Evolutionary conservation across 352 stramenopile genomes (phyloP).

Genomic region (Phytophthora agathidicida): DNA sequence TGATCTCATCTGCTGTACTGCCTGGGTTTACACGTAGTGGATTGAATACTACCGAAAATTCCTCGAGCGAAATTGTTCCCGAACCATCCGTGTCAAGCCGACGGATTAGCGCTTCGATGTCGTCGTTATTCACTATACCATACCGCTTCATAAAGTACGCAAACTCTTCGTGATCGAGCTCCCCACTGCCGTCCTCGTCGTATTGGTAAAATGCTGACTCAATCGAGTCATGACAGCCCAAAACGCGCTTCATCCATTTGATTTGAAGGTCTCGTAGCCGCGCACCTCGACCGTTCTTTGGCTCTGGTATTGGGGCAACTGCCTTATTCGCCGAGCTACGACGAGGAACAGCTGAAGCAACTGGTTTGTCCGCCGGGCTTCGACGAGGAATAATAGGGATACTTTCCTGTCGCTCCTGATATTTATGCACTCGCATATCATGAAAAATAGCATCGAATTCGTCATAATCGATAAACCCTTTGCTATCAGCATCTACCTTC

Average conservation of each 20-base stretch:
- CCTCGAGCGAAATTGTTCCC: slow-evolving; percentile 57
- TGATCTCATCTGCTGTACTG: slow-evolving; percentile 16
- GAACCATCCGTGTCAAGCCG: slow-evolving; percentile 57
- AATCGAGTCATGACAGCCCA: slow-evolving; percentile 65
- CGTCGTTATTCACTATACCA: slow-evolving; percentile 56
- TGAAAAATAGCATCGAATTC: slow-evolving; percentile 74
- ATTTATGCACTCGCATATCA: slow-evolving; percentile 28
- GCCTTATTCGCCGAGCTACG: slow-evolving; percentile 9
- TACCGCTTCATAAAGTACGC: slow-evolving; percentile 73
- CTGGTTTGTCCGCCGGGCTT: slow-evolving; percentile 8
- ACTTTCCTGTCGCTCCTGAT: neutral
- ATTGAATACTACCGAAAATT: slow-evolving; percentile 69
- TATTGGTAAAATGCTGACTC: slow-evolving; percentile 73
- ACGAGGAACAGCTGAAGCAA: neutral
- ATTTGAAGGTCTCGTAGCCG: slow-evolving; percentile 55
- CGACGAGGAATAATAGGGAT: neutral
- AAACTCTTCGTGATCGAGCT: slow-evolving; percentile 71
- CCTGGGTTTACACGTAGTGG: slow-evolving; percentile 32
- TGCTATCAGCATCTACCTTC: slow-evolving; percentile 50
- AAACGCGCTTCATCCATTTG: slow-evolving; percentile 67
- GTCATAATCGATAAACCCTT: slow-evolving; percentile 61
- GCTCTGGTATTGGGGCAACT: slow-evolving; percentile 8
- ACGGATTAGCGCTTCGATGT: slow-evolving; percentile 57
- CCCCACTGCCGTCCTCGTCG: slow-evolving; percentile 52
- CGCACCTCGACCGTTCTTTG: slow-evolving; percentile 33